Evolutionary conservation across 805 yeast genomes (phyloP).

Genomic region (Ogataea dorogensis): DNA sequence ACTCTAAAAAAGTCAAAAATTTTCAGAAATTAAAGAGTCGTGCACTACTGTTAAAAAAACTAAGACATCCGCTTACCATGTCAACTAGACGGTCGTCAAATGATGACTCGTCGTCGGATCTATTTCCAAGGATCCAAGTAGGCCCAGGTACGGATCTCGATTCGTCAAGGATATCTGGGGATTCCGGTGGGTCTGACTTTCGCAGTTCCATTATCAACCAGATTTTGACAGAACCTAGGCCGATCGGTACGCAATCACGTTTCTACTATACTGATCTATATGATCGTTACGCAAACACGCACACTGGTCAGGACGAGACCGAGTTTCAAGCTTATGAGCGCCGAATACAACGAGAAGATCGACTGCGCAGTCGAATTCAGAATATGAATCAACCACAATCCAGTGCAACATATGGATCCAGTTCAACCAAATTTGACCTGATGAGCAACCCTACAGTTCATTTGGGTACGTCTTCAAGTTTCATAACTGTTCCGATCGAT

Average conservation of each 20-base stretch:
- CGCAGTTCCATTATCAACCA: slow-evolving; percentile 6
- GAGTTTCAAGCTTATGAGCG: slow-evolving; percentile 34
- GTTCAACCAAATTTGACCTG: background rate
- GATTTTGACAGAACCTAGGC: background rate
- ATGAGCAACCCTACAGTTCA: background rate
- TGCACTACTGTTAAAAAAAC: slow-evolving; percentile 3
- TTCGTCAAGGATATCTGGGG: background rate
- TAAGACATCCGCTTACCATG: background rate
- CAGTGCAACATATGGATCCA: background rate
- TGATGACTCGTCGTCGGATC: slow-evolving; percentile 5
- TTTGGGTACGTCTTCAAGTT: slow-evolving; percentile 3
- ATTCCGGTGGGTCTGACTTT: slow-evolving; percentile 3
- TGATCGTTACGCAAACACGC: slow-evolving; percentile 15
- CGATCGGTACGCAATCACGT: slow-evolving; percentile 6
- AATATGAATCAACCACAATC: slow-evolving; percentile 8
- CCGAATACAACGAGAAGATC: slow-evolving; percentile 27
- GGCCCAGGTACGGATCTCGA: background rate
- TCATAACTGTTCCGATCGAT: slow-evolving; percentile 29
- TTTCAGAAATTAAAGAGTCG: slow-evolving; percentile 3
- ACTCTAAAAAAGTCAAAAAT: background rate
- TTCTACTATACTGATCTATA: slow-evolving; percentile 27
- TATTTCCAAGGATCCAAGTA: slow-evolving; percentile 1
- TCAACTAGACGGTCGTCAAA: slow-evolving; percentile 2
- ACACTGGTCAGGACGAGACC: slow-evolving; percentile 12
- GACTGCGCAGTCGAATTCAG: slow-evolving; percentile 21